Conservation (phyloP, 805 yeast genomes). For the Wickerhamomyces queroliae region DNA sequence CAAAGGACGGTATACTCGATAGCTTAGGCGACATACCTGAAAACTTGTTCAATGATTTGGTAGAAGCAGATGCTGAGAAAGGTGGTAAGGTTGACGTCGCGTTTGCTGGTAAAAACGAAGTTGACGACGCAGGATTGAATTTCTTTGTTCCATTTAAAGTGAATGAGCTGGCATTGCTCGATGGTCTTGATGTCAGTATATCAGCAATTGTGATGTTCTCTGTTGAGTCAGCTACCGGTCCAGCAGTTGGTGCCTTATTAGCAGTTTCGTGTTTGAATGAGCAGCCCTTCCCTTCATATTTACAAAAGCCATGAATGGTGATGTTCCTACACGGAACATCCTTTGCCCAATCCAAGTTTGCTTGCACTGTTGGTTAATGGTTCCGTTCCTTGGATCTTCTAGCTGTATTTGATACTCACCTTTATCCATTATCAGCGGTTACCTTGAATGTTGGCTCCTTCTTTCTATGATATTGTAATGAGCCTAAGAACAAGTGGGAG, state of each 20-base stretch:
- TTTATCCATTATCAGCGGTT: slow-evolving; percentile 5
- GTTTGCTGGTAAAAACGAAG: slow-evolving; percentile 44
- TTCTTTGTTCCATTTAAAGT: slow-evolving; percentile 26
- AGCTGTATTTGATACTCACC: no score
- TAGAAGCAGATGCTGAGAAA: slow-evolving; percentile 7
- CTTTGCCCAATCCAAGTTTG: slow-evolving; percentile 46
- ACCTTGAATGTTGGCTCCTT: no score
- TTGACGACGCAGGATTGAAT: slow-evolving; percentile 48
- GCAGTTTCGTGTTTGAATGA: slow-evolving; percentile 63
- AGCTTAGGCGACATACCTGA: slow-evolving; percentile 33
- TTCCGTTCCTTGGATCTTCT: background rate
- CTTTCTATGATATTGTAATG: no score
- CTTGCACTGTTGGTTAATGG: slow-evolving; percentile 2
- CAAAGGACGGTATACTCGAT: slow-evolving; percentile 25
- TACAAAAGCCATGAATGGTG: slow-evolving; percentile 82
- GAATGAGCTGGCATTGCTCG: slow-evolving; percentile 1
- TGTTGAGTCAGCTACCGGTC: slow-evolving; percentile 2
- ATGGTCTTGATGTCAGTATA: background rate
- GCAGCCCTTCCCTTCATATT: slow-evolving; percentile 83
- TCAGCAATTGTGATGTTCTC: background rate
- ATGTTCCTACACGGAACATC: slow-evolving; percentile 80
- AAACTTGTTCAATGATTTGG: slow-evolving; percentile 17
- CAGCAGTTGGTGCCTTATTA: slow-evolving; percentile 8
- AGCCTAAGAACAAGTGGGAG: no score
- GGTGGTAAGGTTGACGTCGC: slow-evolving; percentile 3